phyloP scores from a whole-genome alignment of 306 rosid genomes.

The Quercus cerris region DNA sequence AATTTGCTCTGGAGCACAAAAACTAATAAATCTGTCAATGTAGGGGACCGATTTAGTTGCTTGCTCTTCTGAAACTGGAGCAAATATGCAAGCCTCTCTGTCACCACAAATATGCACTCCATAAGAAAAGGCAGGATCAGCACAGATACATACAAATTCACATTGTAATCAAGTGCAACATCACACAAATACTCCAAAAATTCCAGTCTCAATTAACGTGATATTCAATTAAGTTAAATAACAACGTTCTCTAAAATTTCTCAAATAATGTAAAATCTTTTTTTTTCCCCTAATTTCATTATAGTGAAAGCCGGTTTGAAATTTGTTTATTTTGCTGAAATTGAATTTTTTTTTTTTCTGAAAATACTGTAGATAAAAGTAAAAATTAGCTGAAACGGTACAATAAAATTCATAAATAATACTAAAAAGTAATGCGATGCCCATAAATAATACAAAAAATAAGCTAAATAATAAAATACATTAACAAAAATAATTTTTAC shows the following conservation, averaged over 20 bases:
- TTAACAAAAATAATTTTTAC: no score
- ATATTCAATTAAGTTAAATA: background rate
- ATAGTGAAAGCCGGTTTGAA: accelerated
- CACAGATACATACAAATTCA: background rate
- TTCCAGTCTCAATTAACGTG: background rate
- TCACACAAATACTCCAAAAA: background rate
- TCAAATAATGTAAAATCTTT: background rate
- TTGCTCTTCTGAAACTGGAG: constrained; percentile 47
- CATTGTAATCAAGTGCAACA: background rate
- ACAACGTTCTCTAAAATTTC: background rate
- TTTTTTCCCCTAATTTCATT: no score
- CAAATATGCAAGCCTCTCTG: constrained; percentile 70
- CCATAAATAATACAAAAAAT: no score
- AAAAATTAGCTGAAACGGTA: no score
- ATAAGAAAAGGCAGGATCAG: background rate
- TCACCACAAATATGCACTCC: constrained; percentile 16
- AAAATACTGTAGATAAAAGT: accelerated
- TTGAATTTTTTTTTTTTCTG: no score
- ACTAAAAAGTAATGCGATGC: accelerated
- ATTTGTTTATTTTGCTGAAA: no score
- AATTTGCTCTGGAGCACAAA: constrained; percentile 68
- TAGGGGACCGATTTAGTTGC: constrained; percentile 43
- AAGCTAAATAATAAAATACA: no score
- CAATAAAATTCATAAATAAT: accelerated
- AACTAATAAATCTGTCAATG: constrained; percentile 35